These are phyloP conservation scores for Brassica incana DNA, from an alignment of 345 rosid species.

Conservation along the genomic window DNA sequence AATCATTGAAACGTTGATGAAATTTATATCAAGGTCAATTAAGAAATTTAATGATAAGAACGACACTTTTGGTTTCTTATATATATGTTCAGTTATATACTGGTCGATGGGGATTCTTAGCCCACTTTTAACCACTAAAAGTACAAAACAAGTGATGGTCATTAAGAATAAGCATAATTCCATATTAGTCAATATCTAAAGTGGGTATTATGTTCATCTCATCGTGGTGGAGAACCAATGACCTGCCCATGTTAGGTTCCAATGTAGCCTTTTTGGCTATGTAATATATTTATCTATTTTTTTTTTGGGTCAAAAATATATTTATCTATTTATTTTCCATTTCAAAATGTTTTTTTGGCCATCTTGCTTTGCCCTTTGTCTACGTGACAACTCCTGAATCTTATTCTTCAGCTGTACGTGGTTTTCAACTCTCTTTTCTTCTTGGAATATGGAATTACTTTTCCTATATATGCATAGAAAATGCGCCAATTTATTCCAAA, in stretches of 20 bases:
- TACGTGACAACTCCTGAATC: conserved; percentile 37
- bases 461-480: neutral
- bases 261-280: conserved; percentile 2
- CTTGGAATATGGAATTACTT: conserved; percentile 18
- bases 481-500: conserved; percentile 13
- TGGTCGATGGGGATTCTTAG: conserved; percentile 13
- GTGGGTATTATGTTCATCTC: conserved; percentile 44
- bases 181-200: conserved; percentile 31
- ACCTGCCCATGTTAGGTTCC: conserved; percentile 36
- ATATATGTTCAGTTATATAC: neutral
- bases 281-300: neutral
- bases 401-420: conserved; percentile 23
- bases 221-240: conserved; percentile 46
- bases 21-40: neutral
- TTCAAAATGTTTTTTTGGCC: conserved; percentile 32
- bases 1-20: neutral
- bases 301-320: neutral
- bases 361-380: conserved; percentile 38
- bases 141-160: conserved; percentile 24
- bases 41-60: neutral
- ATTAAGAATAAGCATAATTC: conserved; percentile 33
- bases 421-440: conserved; percentile 22
- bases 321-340: neutral
- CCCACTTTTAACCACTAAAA: conserved; percentile 6
- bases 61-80: neutral